Evolutionary conservation across 371 early-diverging fungal species (phyloP).

Genomic region (Mortierella sp.): DNA sequence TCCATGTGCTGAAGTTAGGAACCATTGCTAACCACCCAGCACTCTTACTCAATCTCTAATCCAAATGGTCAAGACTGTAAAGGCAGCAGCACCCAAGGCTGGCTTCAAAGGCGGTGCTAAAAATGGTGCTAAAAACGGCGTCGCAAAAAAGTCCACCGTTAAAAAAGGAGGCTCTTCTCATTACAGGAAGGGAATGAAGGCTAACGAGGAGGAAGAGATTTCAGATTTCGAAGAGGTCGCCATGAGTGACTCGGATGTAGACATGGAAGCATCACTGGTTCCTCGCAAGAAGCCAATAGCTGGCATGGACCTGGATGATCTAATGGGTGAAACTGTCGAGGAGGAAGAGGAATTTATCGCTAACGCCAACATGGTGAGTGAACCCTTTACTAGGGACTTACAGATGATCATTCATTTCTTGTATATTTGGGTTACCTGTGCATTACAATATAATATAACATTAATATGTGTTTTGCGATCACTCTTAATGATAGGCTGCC

Average conservation of each 20-base stretch:
- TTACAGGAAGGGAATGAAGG: conserved; percentile 44
- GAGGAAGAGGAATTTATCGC: conserved; percentile 55
- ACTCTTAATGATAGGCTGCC: conserved; percentile 57
- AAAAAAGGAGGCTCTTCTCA: conserved; percentile 24
- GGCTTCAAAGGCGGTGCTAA: conserved; percentile 20
- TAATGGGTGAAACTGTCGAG: conserved; percentile 49
- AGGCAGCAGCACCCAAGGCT: conserved; percentile 14
- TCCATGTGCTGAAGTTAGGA: not conserved
- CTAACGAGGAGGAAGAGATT: conserved; percentile 31
- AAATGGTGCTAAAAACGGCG: not conserved
- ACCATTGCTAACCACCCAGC: conserved; percentile 4
- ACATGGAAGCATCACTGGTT: conserved; percentile 48
- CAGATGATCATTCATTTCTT: too few species aligned
- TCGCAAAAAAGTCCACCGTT: conserved; percentile 4
- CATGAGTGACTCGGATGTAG: conserved; percentile 56
- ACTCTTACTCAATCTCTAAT: conserved; percentile 2
- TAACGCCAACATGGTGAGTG: conserved; percentile 49
- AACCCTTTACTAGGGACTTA: not conserved
- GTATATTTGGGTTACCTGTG: too few species aligned
- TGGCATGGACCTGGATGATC: conserved; percentile 44
- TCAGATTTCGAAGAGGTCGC: conserved; percentile 56
- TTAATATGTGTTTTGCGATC: not conserved
- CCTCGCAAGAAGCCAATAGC: conserved; percentile 47
- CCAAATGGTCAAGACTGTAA: conserved; percentile 35
- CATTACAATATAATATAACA: too few species aligned